Evolutionary conservation across 495 filamentous ascomycete genomes (phyloP).

Genomic region (Oidiodendron maius): DNA sequence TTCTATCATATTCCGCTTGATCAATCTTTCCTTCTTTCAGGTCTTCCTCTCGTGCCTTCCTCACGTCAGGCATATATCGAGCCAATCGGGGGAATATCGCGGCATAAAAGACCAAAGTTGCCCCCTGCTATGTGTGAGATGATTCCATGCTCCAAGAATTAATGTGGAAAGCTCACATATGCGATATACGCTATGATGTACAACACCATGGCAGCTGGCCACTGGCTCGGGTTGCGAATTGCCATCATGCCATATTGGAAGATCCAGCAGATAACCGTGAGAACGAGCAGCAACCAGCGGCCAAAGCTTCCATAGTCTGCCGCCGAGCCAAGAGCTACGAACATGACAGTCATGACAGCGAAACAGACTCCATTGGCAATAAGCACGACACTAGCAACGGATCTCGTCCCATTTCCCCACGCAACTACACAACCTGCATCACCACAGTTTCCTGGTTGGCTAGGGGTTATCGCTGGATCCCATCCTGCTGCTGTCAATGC

Average conservation of each 20-base stretch:
- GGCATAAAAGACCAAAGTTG: constrained; percentile 43
- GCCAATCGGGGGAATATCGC: constrained; percentile 42
- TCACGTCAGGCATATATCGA: constrained; percentile 41
- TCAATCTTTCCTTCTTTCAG: constrained; percentile 35
- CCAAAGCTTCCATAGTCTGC: constrained; percentile 47
- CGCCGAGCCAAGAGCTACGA: constrained; percentile 41
- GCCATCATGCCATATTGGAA: constrained; percentile 42
- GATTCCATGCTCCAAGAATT: too few relatives aligned
- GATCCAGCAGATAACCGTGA: constrained; percentile 44
- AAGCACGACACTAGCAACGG: constrained; percentile 39
- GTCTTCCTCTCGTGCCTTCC: constrained; percentile 40
- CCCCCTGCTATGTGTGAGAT: constrained; percentile 20
- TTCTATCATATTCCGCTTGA: constrained; percentile 37
- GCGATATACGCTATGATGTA: constrained; percentile 42
- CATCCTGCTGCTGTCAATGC: constrained; percentile 37
- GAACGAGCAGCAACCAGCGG: constrained; percentile 37
- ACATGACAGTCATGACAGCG: constrained; percentile 43
- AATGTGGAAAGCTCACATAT: constrained; percentile 21
- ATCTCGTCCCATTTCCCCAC: constrained; percentile 38
- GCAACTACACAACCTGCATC: constrained; percentile 38
- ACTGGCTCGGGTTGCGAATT: constrained; percentile 37
- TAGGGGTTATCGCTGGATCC: constrained; percentile 36
- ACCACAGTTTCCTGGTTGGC: constrained; percentile 31
- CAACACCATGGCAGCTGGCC: constrained; percentile 42
- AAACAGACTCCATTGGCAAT: constrained; percentile 47